A percentile compares a stretch with the other conserved stretches of the same genome.
Evolutionary conservation across 2,329 filamentous ascomycete species (phyloP).

Genomic region (Colletotrichum magnum): DNA sequence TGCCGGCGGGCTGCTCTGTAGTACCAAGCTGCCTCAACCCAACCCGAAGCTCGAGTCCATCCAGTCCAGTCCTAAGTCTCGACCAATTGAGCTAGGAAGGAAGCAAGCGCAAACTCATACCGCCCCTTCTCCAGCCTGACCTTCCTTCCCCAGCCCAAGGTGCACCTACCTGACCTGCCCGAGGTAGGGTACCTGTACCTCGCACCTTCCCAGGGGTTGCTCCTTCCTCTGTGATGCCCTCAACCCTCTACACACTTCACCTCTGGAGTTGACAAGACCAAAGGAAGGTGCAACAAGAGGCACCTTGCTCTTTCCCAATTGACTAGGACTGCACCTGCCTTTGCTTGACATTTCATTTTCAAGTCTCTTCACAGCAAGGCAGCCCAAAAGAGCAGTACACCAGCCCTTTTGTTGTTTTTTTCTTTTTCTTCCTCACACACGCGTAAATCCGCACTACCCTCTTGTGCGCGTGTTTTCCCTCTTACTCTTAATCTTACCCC

Average conservation of each 20-base stretch:
- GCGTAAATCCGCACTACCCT: not conserved
- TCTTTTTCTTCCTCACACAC: constrained; percentile 5
- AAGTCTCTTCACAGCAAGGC: constrained; percentile 16
- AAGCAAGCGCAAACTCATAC: constrained; percentile 10
- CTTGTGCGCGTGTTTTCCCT: constrained; percentile 9
- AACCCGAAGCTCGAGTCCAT: not conserved
- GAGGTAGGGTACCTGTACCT: not conserved
- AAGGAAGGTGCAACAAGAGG: constrained; percentile 22
- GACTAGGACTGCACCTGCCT: constrained; percentile 8
- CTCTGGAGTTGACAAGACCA: constrained; percentile 22
- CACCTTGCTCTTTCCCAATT: constrained; percentile 19
- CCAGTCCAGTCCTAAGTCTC: not conserved
- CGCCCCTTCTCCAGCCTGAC: not conserved
- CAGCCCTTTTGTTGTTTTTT: constrained; percentile 17
- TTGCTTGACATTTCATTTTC: constrained; percentile 11
- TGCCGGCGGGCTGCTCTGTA: not conserved
- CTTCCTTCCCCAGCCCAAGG: too few species aligned
- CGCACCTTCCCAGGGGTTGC: constrained; percentile 11
- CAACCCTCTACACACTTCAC: constrained; percentile 3
- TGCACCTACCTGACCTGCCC: too few species aligned
- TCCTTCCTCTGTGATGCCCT: constrained; percentile 35
- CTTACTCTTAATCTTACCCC: constrained; percentile 15
- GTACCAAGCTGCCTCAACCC: not conserved
- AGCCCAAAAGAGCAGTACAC: constrained; percentile 11
- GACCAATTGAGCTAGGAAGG: not conserved